Percentiles rank a stretch among this genome's conserved stretches.
These are phyloP conservation scores for Kregervanrija pseudodelftensis DNA, from an alignment of 805 yeast genomes.

Conservation along the genomic window DNA sequence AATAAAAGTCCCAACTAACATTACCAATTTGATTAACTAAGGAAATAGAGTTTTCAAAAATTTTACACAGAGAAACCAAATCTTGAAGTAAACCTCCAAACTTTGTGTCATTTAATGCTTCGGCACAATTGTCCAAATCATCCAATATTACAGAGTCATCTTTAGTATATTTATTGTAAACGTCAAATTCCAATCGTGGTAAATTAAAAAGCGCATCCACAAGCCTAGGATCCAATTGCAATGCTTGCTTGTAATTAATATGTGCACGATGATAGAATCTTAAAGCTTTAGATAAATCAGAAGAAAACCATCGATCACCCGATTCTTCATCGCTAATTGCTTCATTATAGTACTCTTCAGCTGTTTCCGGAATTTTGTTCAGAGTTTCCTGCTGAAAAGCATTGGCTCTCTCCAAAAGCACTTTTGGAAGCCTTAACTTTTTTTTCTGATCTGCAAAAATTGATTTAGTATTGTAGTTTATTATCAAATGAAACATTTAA, in stretches of 20 bases:
- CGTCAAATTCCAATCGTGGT: constrained; percentile 50
- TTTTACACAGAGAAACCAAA: constrained; percentile 27
- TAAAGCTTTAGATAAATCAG: constrained; percentile 57
- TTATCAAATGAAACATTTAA: neutral
- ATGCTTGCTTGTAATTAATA: constrained; percentile 33
- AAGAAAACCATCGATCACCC: constrained; percentile 69
- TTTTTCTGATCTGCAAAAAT: constrained; percentile 1
- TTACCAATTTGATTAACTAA: constrained; percentile 10
- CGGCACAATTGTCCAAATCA: constrained; percentile 27
- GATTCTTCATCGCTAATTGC: constrained; percentile 61
- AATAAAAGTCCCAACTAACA: constrained; percentile 36
- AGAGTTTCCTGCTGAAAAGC: neutral
- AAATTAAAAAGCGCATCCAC: constrained; percentile 54
- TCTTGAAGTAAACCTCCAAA: constrained; percentile 32
- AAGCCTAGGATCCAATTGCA: constrained; percentile 17
- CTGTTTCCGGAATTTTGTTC: constrained; percentile 28
- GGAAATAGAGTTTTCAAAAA: constrained; percentile 34
- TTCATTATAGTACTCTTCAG: constrained; percentile 46
- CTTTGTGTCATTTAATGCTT: constrained; percentile 18
- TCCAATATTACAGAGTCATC: constrained; percentile 36
- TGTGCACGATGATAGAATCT: constrained; percentile 59
- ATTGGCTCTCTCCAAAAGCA: constrained; percentile 8
- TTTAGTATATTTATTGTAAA: constrained; percentile 43
- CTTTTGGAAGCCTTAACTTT: constrained; percentile 10
- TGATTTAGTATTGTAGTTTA: neutral